Evolutionary conservation across 306 rosid species (phyloP).

Genomic region (Acacia acuminata): DNA sequence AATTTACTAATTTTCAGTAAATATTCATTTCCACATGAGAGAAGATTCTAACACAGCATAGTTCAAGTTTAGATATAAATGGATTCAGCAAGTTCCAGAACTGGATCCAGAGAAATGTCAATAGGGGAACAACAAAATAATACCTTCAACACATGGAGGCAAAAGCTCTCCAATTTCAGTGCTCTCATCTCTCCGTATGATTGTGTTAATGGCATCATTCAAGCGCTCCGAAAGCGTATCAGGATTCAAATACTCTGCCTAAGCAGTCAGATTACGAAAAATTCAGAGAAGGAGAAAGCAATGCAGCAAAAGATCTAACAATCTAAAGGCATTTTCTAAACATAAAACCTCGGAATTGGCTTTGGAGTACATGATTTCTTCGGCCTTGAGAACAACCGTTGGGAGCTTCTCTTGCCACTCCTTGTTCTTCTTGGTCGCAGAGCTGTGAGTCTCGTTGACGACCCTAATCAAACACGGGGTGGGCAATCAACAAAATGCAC

Average conservation of each 20-base stretch:
- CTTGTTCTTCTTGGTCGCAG: slow-evolving; percentile 82
- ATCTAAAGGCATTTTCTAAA: slow-evolving; percentile 27
- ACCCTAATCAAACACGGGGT: slow-evolving; percentile 88
- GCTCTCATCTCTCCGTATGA: slow-evolving; percentile 88
- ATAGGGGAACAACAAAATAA: slow-evolving; percentile 5
- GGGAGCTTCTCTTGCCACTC: slow-evolving; percentile 98
- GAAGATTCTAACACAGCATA: slow-evolving; percentile 19
- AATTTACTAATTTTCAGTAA: slow-evolving; percentile 26
- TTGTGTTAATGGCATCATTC: slow-evolving; percentile 95
- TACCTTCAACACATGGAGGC: slow-evolving; percentile 99
- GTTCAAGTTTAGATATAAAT: slow-evolving; percentile 32
- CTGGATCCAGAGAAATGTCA: slow-evolving; percentile 33
- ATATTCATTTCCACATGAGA: not conserved
- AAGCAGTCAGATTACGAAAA: slow-evolving; percentile 42
- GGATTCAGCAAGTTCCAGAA: slow-evolving; percentile 9
- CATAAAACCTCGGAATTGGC: slow-evolving; percentile 89
- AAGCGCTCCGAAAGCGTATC: slow-evolving; percentile 94
- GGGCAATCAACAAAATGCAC: slow-evolving; percentile 61
- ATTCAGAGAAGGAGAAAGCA: slow-evolving; percentile 35
- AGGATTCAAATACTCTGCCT: slow-evolving; percentile 80
- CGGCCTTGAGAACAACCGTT: slow-evolving; percentile 85
- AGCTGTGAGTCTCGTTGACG: slow-evolving; percentile 69
- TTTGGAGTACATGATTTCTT: slow-evolving; percentile 98
- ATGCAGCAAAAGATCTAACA: slow-evolving; percentile 40
- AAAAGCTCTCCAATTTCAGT: slow-evolving; percentile 82